Percentiles rank a stretch among this genome's conserved stretches.
phyloP scores from a whole-genome alignment of 805 yeast species.

The Yueomyces sinensis region DNA sequence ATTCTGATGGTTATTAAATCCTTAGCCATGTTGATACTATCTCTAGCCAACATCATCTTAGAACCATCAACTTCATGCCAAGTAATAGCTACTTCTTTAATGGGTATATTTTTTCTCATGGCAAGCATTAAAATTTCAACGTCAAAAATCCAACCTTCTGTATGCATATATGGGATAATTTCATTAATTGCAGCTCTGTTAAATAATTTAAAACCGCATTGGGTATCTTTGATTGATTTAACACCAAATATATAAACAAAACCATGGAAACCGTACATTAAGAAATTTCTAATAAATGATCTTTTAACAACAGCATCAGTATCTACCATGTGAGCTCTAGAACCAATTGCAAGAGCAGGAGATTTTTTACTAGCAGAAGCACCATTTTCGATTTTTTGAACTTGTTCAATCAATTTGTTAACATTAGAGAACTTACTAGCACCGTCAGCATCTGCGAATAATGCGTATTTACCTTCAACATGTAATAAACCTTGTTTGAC shows the following conservation, averaged over 20 bases:
- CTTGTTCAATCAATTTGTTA: slow-evolving; percentile 32
- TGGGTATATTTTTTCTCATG: slow-evolving; percentile 48
- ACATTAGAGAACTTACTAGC: slow-evolving; percentile 76
- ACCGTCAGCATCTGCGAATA: slow-evolving; percentile 97
- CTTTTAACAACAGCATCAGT: slow-evolving; percentile 96
- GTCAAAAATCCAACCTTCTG: slow-evolving; percentile 97
- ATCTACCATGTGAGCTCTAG: slow-evolving; percentile 92
- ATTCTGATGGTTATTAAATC: slow-evolving; percentile 83
- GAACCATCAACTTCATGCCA: slow-evolving; percentile 98
- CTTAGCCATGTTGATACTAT: slow-evolving; percentile 83
- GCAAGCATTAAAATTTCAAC: slow-evolving; percentile 84
- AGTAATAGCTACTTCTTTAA: slow-evolving; percentile 71
- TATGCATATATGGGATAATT: slow-evolving; percentile 85
- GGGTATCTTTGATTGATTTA: slow-evolving; percentile 78
- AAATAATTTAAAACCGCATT: slow-evolving; percentile 93
- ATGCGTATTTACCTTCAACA: slow-evolving; percentile 54
- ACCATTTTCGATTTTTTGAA: slow-evolving; percentile 21
- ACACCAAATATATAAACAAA: slow-evolving; percentile 84
- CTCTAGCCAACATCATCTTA: slow-evolving; percentile 83
- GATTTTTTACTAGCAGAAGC: slow-evolving; percentile 5
- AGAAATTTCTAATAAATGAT: slow-evolving; percentile 71
- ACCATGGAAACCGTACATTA: slow-evolving; percentile 87
- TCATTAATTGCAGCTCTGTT: slow-evolving; percentile 48
- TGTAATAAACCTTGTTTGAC: slow-evolving; percentile 84
- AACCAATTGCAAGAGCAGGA: slow-evolving; percentile 72